Percentiles rank a stretch among this genome's conserved stretches.
phyloP scores from a whole-genome alignment of 495 filamentous ascomycete genomes.

The Bacidia rubella region DNA sequence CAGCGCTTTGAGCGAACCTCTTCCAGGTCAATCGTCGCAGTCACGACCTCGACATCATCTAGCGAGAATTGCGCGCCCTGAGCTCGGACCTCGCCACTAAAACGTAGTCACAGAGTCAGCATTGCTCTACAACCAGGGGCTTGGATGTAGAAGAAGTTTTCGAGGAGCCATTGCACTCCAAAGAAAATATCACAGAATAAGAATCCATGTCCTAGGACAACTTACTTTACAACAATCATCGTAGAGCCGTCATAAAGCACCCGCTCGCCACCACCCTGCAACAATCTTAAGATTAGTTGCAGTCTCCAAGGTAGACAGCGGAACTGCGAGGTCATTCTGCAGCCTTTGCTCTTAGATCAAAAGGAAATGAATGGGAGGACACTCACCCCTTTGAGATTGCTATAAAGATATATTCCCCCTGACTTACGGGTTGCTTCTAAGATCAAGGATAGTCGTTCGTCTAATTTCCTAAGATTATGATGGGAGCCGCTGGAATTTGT shows the following conservation, averaged over 20 bases:
- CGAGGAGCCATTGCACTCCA: too few relatives aligned
- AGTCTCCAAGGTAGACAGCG: too few relatives aligned
- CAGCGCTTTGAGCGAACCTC: slow-evolving; percentile 48
- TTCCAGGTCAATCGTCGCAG: slow-evolving; percentile 70
- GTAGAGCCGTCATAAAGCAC: slow-evolving; percentile 59
- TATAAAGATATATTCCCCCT: slow-evolving; percentile 56
- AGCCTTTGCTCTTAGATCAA: too few relatives aligned
- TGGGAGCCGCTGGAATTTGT: slow-evolving; percentile 20
- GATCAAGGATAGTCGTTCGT: slow-evolving; percentile 61
- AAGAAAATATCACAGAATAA: too few relatives aligned
- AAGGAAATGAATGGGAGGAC: too few relatives aligned
- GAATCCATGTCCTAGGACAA: too few relatives aligned
- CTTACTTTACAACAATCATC: slow-evolving; percentile 66
- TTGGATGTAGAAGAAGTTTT: too few relatives aligned
- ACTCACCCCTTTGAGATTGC: slow-evolving; percentile 55
- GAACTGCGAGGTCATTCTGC: too few relatives aligned
- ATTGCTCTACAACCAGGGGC: too few relatives aligned
- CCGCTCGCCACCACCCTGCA: slow-evolving; percentile 52
- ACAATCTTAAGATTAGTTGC: too few relatives aligned
- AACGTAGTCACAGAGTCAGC: too few relatives aligned
- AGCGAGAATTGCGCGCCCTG: slow-evolving; percentile 66
- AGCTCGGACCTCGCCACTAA: slow-evolving; percentile 54
- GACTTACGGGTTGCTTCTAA: slow-evolving; percentile 53
- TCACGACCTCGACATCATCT: slow-evolving; percentile 72
- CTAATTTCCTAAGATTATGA: slow-evolving; percentile 60